Conservation (phyloP, 2,329 filamentous ascomycete genomes). For the Zymoseptoria tritici region DNA sequence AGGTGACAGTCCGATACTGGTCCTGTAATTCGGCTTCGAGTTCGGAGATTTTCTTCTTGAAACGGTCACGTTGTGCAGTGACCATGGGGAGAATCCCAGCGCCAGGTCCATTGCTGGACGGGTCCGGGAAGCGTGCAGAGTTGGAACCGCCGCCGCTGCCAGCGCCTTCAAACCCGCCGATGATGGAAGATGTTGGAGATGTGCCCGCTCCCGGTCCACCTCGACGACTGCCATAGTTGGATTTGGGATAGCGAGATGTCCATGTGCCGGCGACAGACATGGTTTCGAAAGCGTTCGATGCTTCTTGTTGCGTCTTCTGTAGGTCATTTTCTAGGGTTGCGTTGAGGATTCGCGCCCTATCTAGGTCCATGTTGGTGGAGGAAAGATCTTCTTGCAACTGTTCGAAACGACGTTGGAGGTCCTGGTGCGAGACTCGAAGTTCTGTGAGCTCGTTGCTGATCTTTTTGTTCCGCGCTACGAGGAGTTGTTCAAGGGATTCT, state of each 20-base stretch:
- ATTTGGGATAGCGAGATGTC: constrained; percentile 67
- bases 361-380: constrained; percentile 74
- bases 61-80: constrained; percentile 92
- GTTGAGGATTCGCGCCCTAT: constrained; percentile 75
- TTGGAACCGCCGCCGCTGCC: constrained; percentile 28
- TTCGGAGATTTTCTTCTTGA: constrained; percentile 91
- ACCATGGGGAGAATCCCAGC: constrained; percentile 90
- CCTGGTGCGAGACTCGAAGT: constrained; percentile 86
- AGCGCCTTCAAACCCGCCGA: constrained; percentile 81
- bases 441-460: constrained; percentile 88
- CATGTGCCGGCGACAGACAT: constrained; percentile 93
- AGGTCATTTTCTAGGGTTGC: constrained; percentile 88
- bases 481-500: constrained; percentile 81
- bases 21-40: constrained; percentile 86
- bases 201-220: constrained; percentile 63
- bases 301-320: constrained; percentile 76
- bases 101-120: constrained; percentile 58
- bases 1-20: constrained; percentile 70
- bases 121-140: constrained; percentile 44
- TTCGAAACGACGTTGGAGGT: constrained; percentile 73
- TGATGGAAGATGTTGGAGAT: constrained; percentile 95
- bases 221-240: constrained; percentile 51
- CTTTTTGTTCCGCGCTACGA: constrained; percentile 93
- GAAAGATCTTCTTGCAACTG: constrained; percentile 77
- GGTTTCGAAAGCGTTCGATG: constrained; percentile 75